A percentile compares a stretch with the other conserved stretches of the same genome.
Conservation (phyloP, 805 yeast species). For the Lipomyces yamadae region DNA sequence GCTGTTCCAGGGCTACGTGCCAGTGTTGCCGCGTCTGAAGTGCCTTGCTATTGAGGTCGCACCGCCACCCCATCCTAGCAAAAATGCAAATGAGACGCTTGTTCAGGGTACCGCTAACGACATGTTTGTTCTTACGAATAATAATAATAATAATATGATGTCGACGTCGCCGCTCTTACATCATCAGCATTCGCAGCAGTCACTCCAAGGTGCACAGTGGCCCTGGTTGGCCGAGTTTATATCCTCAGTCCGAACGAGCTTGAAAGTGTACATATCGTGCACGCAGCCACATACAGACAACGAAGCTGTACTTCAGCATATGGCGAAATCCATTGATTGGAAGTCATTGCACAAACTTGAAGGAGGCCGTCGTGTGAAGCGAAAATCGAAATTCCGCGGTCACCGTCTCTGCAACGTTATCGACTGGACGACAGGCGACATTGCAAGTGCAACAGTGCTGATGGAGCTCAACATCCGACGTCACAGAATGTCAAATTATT, state of each 20-base stretch:
- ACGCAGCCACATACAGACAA: background rate
- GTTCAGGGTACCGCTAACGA: background rate
- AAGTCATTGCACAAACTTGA: constrained; percentile 17
- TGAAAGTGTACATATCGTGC: constrained; percentile 25
- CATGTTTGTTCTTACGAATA: background rate
- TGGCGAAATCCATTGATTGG: constrained; percentile 32
- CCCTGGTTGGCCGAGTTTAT: constrained; percentile 30
- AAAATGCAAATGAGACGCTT: background rate
- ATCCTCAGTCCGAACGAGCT: constrained; percentile 10
- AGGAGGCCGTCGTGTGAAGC: constrained; percentile 27
- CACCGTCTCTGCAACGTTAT: constrained; percentile 23
- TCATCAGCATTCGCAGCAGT: background rate
- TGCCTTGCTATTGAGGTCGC: constrained; percentile 25
- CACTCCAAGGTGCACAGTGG: constrained; percentile 19
- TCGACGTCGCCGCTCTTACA: constrained; percentile 6
- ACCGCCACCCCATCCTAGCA: background rate
- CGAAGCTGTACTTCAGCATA: constrained; percentile 1
- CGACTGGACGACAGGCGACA: constrained; percentile 25
- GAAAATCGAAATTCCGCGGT: constrained; percentile 32
- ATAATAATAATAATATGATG: background rate
- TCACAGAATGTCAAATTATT: constrained; percentile 12
- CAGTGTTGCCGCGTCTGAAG: constrained; percentile 24
- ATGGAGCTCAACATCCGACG: constrained; percentile 30
- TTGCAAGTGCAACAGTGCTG: constrained; percentile 12
- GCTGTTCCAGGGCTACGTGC: constrained; percentile 32